These are phyloP conservation scores for Arabidopsis thaliana DNA, from an alignment of 345 rosid genomes.

Conservation along the genomic window TAIR10.1 NC_003070.9:2246001-2246500, in stretches of 20 bases:
- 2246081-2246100: conserved; percentile 48
- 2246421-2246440: conserved; percentile 35
- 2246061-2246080: conserved; percentile 48
- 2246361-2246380: conserved; percentile 33
- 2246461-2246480: conserved; percentile 46
- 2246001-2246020: conserved; percentile 45
- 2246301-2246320: conserved; percentile 25
- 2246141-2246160: conserved; percentile 51
- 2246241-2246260: conserved; percentile 23
- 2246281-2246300: conserved; percentile 51
- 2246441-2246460: conserved; percentile 38
- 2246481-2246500: conserved; percentile 46
- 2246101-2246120: conserved; percentile 60
- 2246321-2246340: conserved; percentile 13
- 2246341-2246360: conserved; percentile 17
- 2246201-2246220: conserved; percentile 35
- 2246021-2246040: conserved; percentile 53
- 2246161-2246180: conserved; percentile 57
- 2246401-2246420: conserved; percentile 30
- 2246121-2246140: conserved; percentile 56
- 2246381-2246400: conserved; percentile 16
- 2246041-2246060: conserved; percentile 47
- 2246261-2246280: conserved; percentile 30
- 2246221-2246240: conserved; percentile 22
- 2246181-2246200: conserved; percentile 43